Percentiles rank a stretch among this genome's conserved stretches.
Conservation (phyloP, 345 rosid species). For the Noccaea bulbosa region DNA sequence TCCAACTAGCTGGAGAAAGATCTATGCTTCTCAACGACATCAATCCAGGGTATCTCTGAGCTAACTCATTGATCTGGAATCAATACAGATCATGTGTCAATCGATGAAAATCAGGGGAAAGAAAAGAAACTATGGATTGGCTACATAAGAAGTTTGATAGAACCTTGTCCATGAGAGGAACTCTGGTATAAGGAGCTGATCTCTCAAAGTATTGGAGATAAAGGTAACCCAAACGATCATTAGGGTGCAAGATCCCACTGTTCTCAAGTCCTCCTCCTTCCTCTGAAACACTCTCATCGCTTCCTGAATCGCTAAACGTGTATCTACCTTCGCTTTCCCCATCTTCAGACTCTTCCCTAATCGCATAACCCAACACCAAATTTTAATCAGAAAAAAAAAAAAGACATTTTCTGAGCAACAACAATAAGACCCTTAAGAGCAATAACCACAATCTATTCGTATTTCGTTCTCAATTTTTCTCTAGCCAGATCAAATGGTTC, state of each 20-base stretch:
- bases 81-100: neutral
- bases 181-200: slow-evolving; percentile 89
- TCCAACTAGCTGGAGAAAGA: slow-evolving; percentile 99
- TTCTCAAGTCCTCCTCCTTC: slow-evolving; percentile 73
- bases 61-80: slow-evolving; percentile 70
- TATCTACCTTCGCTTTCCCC: slow-evolving; percentile 79
- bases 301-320: slow-evolving; percentile 76
- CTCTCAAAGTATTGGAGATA: slow-evolving; percentile 86
- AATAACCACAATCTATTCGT: neutral
- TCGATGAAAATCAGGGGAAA: neutral
- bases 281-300: slow-evolving; percentile 88
- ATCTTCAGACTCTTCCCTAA: slow-evolving; percentile 80
- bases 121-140: neutral
- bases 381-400: neutral
- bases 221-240: slow-evolving; percentile 75
- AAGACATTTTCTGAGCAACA: neutral
- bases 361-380: slow-evolving; percentile 10
- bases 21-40: slow-evolving; percentile 90
- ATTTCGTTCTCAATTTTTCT: too few relatives aligned
- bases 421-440: neutral
- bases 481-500: neutral
- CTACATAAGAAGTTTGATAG: slow-evolving; percentile 6
- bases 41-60: slow-evolving; percentile 74
- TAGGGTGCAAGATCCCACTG: slow-evolving; percentile 59
- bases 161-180: slow-evolving; percentile 99